Evolutionary conservation across 768 basidiomycete genomes (phyloP).

Genomic region (Boletus vinaceobasis): DNA sequence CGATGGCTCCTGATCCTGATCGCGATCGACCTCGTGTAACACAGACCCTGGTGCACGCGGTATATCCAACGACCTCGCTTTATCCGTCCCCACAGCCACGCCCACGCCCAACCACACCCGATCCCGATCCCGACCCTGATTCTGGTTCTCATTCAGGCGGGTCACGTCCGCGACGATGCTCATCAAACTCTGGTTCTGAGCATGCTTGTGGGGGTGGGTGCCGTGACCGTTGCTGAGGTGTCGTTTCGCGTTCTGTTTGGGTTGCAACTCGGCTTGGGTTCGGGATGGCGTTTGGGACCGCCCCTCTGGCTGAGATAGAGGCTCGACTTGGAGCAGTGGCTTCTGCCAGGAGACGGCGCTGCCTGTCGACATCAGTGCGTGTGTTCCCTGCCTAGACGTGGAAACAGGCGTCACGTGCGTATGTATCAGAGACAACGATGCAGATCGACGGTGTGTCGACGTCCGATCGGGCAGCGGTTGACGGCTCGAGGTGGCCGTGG

Average conservation of each 20-base stretch:
- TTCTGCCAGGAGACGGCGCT: slow-evolving; percentile 9
- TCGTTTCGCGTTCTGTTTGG: slow-evolving; percentile 6
- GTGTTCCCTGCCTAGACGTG: not conserved
- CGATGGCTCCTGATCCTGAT: too few relatives aligned
- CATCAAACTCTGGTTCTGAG: slow-evolving; percentile 47
- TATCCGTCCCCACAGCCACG: not conserved
- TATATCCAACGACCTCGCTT: slow-evolving; percentile 23
- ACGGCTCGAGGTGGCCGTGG: not conserved
- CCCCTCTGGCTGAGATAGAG: not conserved
- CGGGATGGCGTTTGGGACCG: not conserved
- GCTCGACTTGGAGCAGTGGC: not conserved
- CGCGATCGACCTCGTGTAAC: not conserved
- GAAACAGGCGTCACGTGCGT: not conserved
- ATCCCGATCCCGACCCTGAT: not conserved
- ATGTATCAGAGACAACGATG: slow-evolving; percentile 11
- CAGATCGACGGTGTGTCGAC: slow-evolving; percentile 11
- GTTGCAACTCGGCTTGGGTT: not conserved
- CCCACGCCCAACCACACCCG: not conserved
- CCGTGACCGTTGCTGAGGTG: slow-evolving; percentile 13
- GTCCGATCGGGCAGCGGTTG: not conserved
- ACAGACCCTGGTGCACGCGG: slow-evolving; percentile 18
- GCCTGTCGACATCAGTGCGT: not conserved
- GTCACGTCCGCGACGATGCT: slow-evolving; percentile 66
- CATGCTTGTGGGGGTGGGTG: slow-evolving; percentile 1
- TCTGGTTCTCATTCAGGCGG: slow-evolving; percentile 30